Evolutionary conservation across 805 yeast species (phyloP).

Genomic region (Wickerhamomyces subpelliculosus): DNA sequence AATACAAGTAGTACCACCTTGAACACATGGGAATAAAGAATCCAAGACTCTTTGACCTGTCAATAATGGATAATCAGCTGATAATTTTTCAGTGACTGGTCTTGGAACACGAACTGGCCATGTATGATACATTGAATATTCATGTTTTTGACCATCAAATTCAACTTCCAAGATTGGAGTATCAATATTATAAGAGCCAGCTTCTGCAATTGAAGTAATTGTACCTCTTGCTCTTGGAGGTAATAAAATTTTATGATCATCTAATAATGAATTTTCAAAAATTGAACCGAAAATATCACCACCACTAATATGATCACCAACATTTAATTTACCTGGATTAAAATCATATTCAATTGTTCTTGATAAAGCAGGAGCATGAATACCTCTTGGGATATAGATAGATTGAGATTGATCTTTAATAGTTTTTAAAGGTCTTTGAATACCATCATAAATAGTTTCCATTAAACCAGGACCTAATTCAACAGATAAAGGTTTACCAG

Average conservation of each 20-base stretch:
- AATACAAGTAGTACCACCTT: slow-evolving; percentile 99
- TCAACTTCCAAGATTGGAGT: slow-evolving; percentile 90
- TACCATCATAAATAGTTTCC: slow-evolving; percentile 99
- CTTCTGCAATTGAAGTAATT: slow-evolving; percentile 77
- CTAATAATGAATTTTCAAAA: slow-evolving; percentile 86
- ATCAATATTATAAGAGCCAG: slow-evolving; percentile 88
- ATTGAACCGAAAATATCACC: slow-evolving; percentile 96
- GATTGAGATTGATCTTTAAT: slow-evolving; percentile 84
- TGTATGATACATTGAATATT: slow-evolving; percentile 92
- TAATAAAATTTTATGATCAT: slow-evolving; percentile 87
- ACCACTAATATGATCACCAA: slow-evolving; percentile 97
- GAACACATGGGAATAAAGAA: slow-evolving; percentile 97
- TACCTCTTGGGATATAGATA: slow-evolving; percentile 98
- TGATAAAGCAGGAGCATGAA: slow-evolving; percentile 90
- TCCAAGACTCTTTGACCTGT: slow-evolving; percentile 99
- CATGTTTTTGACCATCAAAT: slow-evolving; percentile 77
- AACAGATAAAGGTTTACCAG: slow-evolving; percentile 98
- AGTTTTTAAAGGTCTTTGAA: slow-evolving; percentile 96
- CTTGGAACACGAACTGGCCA: slow-evolving; percentile 99
- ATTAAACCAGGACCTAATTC: slow-evolving; percentile 99
- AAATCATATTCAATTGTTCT: slow-evolving; percentile 82
- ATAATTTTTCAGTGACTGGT: slow-evolving; percentile 90
- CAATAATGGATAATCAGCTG: slow-evolving; percentile 91
- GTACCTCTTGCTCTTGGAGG: slow-evolving; percentile 99
- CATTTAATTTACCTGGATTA: slow-evolving; percentile 69